Evolutionary conservation across 2,329 filamentous ascomycete genomes (phyloP), one percentile per base, ranked within the genome.

Genomic region (Claviceps purpurea): DNA sequence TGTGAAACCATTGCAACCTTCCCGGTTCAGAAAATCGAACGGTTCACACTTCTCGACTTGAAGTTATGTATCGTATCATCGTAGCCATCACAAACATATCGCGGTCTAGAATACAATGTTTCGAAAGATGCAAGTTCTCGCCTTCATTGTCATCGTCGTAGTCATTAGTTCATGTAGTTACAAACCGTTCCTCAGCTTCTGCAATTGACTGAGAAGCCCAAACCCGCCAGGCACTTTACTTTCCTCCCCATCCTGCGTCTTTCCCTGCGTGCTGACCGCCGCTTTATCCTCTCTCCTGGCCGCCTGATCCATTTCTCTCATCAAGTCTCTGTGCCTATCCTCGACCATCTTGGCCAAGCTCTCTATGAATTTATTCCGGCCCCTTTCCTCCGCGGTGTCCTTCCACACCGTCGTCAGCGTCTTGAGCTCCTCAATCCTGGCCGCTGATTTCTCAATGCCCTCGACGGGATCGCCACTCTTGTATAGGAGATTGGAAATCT

Each of bases 361-460:
- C 57, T 97, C 91, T 18, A 98, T 83, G 64, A 96, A 89, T 61
- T 81, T 86, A 10, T 71, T 71, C 50, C 93, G 75, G 5, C 89
- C 88, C 68, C 87, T 94, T 66, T 97, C 93, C 70, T 98, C 93
- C 0, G 87, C 85, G 2, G 93, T 96, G n/a, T 89, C 89, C 65
- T 86, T 91, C 90, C 93, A 98, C 22, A 98, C 82, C n/a, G 70
- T 70, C 4, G 82, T 81, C 56, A 97, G 69, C 56, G 82, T 78
- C 61, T 89, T 84, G 52, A 97, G 74, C 62, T 87, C 81, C 61
- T 89, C 84, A 14, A 97, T 82, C 45, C 87, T 75, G 52, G 76
- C 75, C 13, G 79, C 79, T 0, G 93, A 93, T 53, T 82, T 82
- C 57, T 87, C 83, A 8, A 93, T 73, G 16, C 87, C 87, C 45